These are phyloP conservation scores for Solanum sitiens DNA, from an alignment of 257 asterid species.

Conservation along the genomic window DNA sequence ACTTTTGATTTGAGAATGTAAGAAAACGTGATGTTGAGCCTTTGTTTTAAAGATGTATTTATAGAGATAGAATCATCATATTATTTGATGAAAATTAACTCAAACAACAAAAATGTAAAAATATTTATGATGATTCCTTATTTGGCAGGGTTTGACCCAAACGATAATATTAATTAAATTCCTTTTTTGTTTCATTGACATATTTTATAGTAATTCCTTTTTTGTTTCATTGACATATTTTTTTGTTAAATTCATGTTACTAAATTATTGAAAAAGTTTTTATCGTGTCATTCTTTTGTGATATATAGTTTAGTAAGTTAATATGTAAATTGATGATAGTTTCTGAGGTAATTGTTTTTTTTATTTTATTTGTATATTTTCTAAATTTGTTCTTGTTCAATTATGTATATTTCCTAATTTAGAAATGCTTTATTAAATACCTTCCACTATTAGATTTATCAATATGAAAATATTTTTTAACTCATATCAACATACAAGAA, in stretches of 20 bases:
- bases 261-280: not conserved
- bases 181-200: not conserved
- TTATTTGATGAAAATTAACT: not conserved
- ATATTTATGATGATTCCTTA: not conserved
- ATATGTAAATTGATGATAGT: not conserved
- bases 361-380: not conserved
- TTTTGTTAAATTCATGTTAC: not conserved
- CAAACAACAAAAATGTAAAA: not conserved
- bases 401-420: not conserved
- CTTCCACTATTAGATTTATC: not conserved
- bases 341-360: not conserved
- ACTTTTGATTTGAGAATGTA: not conserved
- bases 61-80: not conserved
- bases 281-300: not conserved
- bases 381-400: not conserved
- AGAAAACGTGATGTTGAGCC: not conserved
- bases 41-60: not conserved
- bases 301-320: not conserved
- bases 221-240: not conserved
- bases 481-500: not conserved
- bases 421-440: not conserved
- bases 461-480: not conserved
- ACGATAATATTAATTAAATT: not conserved
- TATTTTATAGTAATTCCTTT: not conserved
- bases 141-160: not conserved